These are phyloP conservation scores for Chalciporus sphaerocephalus DNA, from an alignment of 768 basidiomycete genomes.

Conservation along the genomic window DNA sequence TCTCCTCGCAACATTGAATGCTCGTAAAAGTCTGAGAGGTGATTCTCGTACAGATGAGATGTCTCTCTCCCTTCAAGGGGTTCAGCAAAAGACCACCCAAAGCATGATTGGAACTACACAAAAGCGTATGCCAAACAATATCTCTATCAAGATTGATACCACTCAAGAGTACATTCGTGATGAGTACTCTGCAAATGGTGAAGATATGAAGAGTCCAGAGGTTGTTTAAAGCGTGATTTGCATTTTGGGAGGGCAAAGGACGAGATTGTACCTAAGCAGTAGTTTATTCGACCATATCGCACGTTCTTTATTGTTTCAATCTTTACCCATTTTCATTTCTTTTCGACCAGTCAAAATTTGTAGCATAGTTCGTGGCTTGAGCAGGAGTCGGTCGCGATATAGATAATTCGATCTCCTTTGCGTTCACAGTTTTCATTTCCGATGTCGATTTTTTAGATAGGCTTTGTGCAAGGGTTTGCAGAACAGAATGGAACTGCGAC, in stretches of 20 bases:
- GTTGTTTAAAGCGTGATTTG: slow-evolving; percentile 12
- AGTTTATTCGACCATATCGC: not conserved
- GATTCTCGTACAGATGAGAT: slow-evolving; percentile 6
- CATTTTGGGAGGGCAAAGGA: not conserved
- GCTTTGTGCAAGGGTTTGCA: no score
- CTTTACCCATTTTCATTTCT: slow-evolving; percentile 3
- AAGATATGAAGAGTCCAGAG: slow-evolving; percentile 19
- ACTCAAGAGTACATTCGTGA: slow-evolving; percentile 54
- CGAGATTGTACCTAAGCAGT: slow-evolving; percentile 2
- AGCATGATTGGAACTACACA: slow-evolving; percentile 11
- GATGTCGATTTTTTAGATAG: not conserved
- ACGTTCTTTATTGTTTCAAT: slow-evolving; percentile 4
- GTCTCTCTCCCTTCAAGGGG: slow-evolving; percentile 24
- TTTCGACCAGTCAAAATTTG: slow-evolving; percentile 9
- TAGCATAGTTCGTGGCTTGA: slow-evolving; percentile 20
- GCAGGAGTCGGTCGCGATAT: slow-evolving; percentile 12
- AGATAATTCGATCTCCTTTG: slow-evolving; percentile 2
- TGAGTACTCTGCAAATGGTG: slow-evolving; percentile 19
- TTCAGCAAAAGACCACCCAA: slow-evolving; percentile 21
- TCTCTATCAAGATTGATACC: slow-evolving; percentile 64
- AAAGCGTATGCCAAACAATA: slow-evolving; percentile 39
- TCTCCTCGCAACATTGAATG: slow-evolving; percentile 57
- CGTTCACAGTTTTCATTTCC: not conserved
- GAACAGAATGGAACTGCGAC: no score
- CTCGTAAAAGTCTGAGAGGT: slow-evolving; percentile 43